A percentile compares a stretch with the other conserved stretches of the same genome.
These are phyloP conservation scores for Leccinum holopus DNA, from an alignment of 1,284 basidiomycete species.

Conservation along the genomic window DNA sequence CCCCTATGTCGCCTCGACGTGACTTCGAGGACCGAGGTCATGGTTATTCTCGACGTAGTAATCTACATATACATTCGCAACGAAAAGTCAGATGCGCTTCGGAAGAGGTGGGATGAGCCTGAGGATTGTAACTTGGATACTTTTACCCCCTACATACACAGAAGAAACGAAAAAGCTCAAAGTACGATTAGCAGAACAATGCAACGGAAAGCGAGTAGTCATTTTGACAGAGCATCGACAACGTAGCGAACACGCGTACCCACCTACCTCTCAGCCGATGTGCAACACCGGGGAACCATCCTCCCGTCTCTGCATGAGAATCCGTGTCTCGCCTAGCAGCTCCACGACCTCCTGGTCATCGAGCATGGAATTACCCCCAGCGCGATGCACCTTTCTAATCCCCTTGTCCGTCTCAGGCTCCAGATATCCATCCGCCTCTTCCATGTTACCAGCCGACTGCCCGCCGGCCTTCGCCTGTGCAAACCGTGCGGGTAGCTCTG, in stretches of 20 bases:
- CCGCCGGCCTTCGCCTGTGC: slow-evolving; percentile 7
- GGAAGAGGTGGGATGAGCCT: no score
- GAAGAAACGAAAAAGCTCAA: background rate
- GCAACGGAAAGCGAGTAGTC: background rate
- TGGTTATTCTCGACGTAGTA: background rate
- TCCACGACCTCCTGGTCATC: slow-evolving; percentile 4
- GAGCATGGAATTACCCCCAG: no score
- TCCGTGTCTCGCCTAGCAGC: slow-evolving; percentile 5
- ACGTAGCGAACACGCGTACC: background rate
- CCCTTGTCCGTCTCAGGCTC: background rate
- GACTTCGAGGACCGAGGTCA: no score
- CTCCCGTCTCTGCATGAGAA: slow-evolving; percentile 20
- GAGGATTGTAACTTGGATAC: background rate
- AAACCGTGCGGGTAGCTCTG: slow-evolving; percentile 27
- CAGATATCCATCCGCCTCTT: background rate
- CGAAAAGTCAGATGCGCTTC: no score
- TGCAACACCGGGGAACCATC: slow-evolving; percentile 22
- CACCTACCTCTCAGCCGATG: slow-evolving; percentile 9
- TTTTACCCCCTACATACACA: background rate
- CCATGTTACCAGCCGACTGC: background rate
- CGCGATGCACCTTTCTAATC: background rate
- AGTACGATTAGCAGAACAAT: background rate
- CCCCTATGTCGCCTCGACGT: no score
- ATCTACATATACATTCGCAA: no score
- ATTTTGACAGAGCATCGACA: background rate